Evolutionary conservation across 441 rosid species (phyloP), one percentile per base, ranked within the genome.

Genomic region (Geranium incanum): DNA sequence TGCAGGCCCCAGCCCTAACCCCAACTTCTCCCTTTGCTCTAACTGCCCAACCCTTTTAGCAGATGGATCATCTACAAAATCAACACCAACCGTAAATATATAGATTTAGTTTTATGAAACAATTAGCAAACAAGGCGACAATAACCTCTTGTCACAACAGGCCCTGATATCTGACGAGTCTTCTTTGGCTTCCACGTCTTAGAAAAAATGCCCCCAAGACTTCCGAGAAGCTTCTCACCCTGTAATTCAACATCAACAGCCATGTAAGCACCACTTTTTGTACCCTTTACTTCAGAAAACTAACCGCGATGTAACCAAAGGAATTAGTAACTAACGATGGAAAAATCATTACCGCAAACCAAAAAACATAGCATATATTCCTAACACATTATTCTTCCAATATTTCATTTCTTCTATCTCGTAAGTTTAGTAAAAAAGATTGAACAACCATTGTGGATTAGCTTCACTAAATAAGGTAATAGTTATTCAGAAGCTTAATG

Each of bases 211-310:
- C 97, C 95, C 21, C 99, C 97, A 8, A 95, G 97, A 78, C 85
- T 90, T 71, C 97, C 99, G 75, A 93, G 81, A 69, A 93, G 91
- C 86, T 91, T 93, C 83, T 93, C 98, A 71, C 98, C 98, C 98
- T 93, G 84, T 48, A 80, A 86, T 70, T 67, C n/a, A 48, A 13
- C 65, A 68, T 37, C 68, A 57, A 72, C 66, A 68, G 60, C 71
- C 36, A 67, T 68, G 45, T 15, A 28, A 67, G 2, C 36, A 45
- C n/a, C 33, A 11, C 33, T 9, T 45, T 45, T 2, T 45, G n/a
- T 45, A 45, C 52, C n/a, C 12, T 9, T 45, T 45, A 45, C 13
- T 45, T 45, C n/a, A 11, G 52, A 45, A 45, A 45, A 45, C 8
- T 11, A 45, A 45, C 52, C 11, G 52, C n/a, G 0, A 12, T n/a